Conservation (phyloP, 2,329 filamentous ascomycete species). For the Neopestalotiopsis clavispora region DNA sequence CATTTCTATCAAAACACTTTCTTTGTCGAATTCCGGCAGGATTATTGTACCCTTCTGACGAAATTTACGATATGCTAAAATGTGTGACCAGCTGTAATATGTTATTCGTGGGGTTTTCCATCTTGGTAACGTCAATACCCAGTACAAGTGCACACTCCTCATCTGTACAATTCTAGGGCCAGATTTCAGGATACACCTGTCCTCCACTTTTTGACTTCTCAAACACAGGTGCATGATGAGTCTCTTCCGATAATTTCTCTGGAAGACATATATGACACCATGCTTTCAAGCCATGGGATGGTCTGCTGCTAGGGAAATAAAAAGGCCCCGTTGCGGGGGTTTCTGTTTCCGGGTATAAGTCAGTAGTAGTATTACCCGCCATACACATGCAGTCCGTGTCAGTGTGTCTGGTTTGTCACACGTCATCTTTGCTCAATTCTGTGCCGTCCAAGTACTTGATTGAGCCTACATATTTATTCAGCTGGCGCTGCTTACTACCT, state of each 20-base stretch:
- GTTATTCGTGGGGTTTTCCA: neutral
- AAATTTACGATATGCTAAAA: neutral
- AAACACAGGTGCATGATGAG: neutral
- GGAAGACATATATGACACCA: neutral
- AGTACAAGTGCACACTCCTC: neutral
- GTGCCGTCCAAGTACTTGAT: neutral
- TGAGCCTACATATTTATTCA: neutral
- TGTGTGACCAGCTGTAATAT: neutral
- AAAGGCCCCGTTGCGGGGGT: neutral
- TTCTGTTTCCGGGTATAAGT: neutral
- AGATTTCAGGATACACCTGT: neutral
- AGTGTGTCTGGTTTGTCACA: neutral
- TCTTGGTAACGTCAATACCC: neutral
- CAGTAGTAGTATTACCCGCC: neutral
- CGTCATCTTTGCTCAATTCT: neutral
- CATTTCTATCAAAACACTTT: neutral
- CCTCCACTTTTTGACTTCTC: neutral
- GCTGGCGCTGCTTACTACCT: neutral
- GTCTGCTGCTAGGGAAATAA: neutral
- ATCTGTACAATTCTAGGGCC: neutral
- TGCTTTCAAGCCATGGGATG: neutral
- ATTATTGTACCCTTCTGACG: neutral
- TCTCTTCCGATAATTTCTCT: neutral
- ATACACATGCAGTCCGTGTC: neutral
- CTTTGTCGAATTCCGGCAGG: neutral